Conservation (phyloP, 2,329 filamentous ascomycete species). For the Xylariaceae sp. region DNA sequence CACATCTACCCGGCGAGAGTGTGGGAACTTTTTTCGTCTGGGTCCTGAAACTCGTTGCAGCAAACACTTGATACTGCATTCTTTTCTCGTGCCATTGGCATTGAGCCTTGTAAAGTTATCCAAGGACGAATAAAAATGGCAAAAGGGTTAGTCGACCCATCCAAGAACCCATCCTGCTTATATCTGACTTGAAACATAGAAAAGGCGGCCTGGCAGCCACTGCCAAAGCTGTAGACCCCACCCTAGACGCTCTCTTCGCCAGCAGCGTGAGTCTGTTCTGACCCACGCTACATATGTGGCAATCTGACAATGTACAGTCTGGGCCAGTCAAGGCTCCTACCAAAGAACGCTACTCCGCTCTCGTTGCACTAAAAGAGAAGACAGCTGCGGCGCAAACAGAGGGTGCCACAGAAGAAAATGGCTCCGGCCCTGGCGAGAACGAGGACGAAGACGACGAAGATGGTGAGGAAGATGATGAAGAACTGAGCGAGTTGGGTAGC, state of each 20-base stretch:
- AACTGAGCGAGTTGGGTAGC: constrained; percentile 38
- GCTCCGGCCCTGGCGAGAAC: constrained; percentile 2
- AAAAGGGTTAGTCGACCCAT: constrained; percentile 25
- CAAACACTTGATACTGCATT: neutral
- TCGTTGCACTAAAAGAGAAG: constrained; percentile 31
- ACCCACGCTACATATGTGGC: neutral
- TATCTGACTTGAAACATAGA: constrained; percentile 27
- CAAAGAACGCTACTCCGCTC: constrained; percentile 42
- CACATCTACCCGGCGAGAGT: too few relatives aligned
- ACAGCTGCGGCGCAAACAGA: constrained; percentile 27
- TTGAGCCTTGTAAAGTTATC: constrained; percentile 2
- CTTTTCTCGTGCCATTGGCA: neutral
- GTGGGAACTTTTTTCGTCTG: neutral
- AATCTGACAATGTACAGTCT: constrained; percentile 34
- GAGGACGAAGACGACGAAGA: constrained; percentile 39
- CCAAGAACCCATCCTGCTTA: neutral
- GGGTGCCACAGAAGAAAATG: constrained; percentile 16
- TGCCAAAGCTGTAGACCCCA: constrained; percentile 61
- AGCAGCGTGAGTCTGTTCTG: constrained; percentile 57
- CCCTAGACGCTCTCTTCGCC: constrained; percentile 66
- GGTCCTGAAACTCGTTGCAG: too few relatives aligned
- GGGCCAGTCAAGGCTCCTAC: constrained; percentile 47
- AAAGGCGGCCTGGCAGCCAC: constrained; percentile 40
- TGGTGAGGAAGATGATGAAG: constrained; percentile 42
- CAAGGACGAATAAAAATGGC: constrained; percentile 23